phyloP scores from a whole-genome alignment of 2,329 filamentous ascomycete genomes.

The Monilinia fructicola region DNA sequence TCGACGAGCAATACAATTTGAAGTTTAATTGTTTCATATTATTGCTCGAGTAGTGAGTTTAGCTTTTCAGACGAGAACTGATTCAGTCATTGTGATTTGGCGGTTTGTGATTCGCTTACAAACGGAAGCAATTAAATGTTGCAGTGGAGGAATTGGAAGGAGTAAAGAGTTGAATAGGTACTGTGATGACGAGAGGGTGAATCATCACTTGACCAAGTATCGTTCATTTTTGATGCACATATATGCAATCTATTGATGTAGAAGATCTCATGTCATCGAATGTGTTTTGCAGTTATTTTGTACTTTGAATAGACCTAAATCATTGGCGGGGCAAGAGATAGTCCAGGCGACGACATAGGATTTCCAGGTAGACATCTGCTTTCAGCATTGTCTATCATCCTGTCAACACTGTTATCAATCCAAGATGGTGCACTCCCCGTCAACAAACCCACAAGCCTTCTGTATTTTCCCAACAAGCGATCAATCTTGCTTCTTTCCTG shows the following conservation, averaged over 20 bases:
- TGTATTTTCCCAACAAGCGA: slow-evolving; percentile 14
- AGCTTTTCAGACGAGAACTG: neutral
- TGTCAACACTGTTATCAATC: slow-evolving; percentile 11
- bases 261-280: neutral
- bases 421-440: slow-evolving; percentile 6
- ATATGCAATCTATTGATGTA: neutral
- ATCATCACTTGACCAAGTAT: neutral
- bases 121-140: neutral
- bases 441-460: slow-evolving; percentile 19
- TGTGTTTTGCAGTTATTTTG: neutral
- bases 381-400: slow-evolving; percentile 12
- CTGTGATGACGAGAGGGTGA: neutral
- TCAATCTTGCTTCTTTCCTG: slow-evolving; percentile 16
- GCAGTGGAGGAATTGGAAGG: neutral
- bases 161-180: neutral
- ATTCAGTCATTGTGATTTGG: neutral
- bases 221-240: neutral
- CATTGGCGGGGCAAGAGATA: neutral
- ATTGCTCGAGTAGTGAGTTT: neutral
- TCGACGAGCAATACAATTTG: neutral
- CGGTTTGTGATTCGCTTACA: neutral
- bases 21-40: neutral
- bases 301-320: neutral
- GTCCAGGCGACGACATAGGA: neutral
- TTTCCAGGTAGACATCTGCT: neutral